Percentiles rank a stretch among this genome's conserved stretches.
Evolutionary conservation across 2,329 filamentous ascomycete genomes (phyloP).

Genomic region (Xylogone sp.): DNA sequence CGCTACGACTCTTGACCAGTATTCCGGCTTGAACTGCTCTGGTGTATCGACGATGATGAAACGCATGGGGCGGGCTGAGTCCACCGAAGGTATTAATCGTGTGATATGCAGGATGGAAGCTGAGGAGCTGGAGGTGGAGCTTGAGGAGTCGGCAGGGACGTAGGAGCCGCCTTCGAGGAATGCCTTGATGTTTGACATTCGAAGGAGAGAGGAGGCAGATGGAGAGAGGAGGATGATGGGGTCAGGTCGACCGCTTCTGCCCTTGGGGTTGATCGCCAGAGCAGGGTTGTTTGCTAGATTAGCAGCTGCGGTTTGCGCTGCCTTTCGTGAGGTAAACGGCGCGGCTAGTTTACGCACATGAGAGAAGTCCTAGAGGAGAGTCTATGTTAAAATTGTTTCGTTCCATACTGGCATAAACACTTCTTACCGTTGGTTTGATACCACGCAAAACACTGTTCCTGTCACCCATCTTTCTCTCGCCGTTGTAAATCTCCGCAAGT

Average conservation of each 20-base stretch:
- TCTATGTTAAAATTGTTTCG: too few relatives aligned
- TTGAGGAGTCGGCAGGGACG: constrained; percentile 64
- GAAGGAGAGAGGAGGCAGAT: constrained; percentile 88
- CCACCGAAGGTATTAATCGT: constrained; percentile 69
- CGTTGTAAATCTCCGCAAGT: constrained; percentile 83
- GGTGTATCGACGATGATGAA: constrained; percentile 95
- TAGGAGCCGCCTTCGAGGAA: constrained; percentile 88
- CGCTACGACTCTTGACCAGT: constrained; percentile 92
- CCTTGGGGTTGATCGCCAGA: constrained; percentile 52
- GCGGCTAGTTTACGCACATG: constrained; percentile 83
- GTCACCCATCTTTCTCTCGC: constrained; percentile 88
- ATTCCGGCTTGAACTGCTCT: constrained; percentile 94
- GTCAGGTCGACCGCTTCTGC: constrained; percentile 52
- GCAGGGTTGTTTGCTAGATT: constrained; percentile 38
- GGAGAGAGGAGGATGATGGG: constrained; percentile 97
- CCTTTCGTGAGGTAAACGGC: constrained; percentile 66
- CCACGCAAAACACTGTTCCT: constrained; percentile 84
- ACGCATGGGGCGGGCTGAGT: constrained; percentile 69
- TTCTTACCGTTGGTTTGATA: constrained; percentile 79
- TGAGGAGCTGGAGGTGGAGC: constrained; percentile 57
- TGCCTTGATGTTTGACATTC: constrained; percentile 91
- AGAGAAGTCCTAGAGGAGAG: constrained; percentile 92
- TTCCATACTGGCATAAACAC: neutral
- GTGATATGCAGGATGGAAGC: constrained; percentile 83
- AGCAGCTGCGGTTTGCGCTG: constrained; percentile 32